Percentiles rank a stretch among this genome's conserved stretches.
Conservation (phyloP, 495 filamentous ascomycete species). For the Sphaerosporella brunnea region DNA sequence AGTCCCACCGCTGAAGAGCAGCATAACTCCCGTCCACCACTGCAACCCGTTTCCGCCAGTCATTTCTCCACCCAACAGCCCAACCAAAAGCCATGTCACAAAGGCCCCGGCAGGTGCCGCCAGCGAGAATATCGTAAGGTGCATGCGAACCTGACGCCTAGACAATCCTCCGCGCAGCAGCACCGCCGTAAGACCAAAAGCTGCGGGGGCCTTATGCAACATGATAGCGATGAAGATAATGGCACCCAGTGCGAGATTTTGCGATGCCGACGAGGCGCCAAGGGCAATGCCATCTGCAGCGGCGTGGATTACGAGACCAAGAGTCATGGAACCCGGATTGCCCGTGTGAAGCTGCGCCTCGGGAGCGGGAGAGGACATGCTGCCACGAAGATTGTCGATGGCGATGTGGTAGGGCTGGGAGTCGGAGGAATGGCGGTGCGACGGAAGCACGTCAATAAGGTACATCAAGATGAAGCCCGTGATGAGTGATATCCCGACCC, state of each 20-base stretch:
- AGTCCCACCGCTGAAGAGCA: constrained; percentile 85
- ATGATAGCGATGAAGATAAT: constrained; percentile 93
- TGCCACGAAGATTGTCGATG: constrained; percentile 45
- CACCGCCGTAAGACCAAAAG: constrained; percentile 81
- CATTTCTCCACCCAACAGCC: constrained; percentile 43
- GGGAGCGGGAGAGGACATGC: constrained; percentile 22
- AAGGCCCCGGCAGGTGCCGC: constrained; percentile 79
- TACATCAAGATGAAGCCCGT: constrained; percentile 94
- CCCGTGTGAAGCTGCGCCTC: constrained; percentile 30
- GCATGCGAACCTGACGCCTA: constrained; percentile 67
- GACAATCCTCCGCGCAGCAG: constrained; percentile 73
- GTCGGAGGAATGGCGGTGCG: constrained; percentile 35
- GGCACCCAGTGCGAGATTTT: constrained; percentile 54
- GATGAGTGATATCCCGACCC: constrained; percentile 69
- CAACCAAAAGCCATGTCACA: constrained; percentile 60
- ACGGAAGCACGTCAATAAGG: constrained; percentile 75
- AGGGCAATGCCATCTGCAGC: constrained; percentile 93
- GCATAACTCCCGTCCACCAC: constrained; percentile 83
- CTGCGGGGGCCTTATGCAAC: constrained; percentile 91
- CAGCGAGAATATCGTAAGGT: constrained; percentile 77
- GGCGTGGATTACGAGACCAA: constrained; percentile 87
- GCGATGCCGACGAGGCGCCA: constrained; percentile 55
- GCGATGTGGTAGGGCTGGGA: constrained; percentile 51
- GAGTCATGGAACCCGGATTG: constrained; percentile 49
- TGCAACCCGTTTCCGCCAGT: constrained; percentile 33